Conservation (phyloP, 371 early-diverging fungal genomes). For the Coemansia sp. region DNA sequence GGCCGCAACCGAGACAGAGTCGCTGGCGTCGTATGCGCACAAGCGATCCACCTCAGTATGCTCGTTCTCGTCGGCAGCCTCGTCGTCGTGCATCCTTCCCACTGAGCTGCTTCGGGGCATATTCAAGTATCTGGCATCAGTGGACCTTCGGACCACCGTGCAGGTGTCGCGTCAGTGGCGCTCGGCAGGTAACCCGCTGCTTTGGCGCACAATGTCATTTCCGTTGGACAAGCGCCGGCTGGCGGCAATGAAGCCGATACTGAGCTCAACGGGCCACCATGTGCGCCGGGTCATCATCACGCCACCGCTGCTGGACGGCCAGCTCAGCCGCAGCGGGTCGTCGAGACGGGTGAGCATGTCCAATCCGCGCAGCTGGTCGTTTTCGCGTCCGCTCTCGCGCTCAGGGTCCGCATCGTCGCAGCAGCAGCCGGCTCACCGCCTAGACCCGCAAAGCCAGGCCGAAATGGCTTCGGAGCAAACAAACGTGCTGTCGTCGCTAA, state of each 20-base stretch:
- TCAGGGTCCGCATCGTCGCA: slow-evolving; percentile 43
- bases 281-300: slow-evolving; percentile 48
- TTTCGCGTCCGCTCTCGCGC: slow-evolving; percentile 30
- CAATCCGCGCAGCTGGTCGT: slow-evolving; percentile 40
- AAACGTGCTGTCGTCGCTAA: slow-evolving; percentile 5
- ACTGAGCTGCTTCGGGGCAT: slow-evolving; percentile 39
- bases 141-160: slow-evolving; percentile 34
- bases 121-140: slow-evolving; percentile 29
- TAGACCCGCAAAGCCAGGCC: neutral
- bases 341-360: slow-evolving; percentile 48
- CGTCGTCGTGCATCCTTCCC: slow-evolving; percentile 36
- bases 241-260: slow-evolving; percentile 43
- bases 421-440: slow-evolving; percentile 11
- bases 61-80: slow-evolving; percentile 42
- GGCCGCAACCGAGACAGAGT: slow-evolving; percentile 45
- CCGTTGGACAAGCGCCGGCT: slow-evolving; percentile 51
- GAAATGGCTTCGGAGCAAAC: neutral
- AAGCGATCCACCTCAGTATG: slow-evolving; percentile 40
- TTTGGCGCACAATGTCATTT: slow-evolving; percentile 50
- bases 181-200: slow-evolving; percentile 44
- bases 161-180: slow-evolving; percentile 48
- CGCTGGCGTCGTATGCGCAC: slow-evolving; percentile 36
- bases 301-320: slow-evolving; percentile 46
- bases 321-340: slow-evolving; percentile 16
- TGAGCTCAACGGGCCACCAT: slow-evolving; percentile 40